Conservation (phyloP, 164 flowering plant species). For the Nelumbo lutea region DNA sequence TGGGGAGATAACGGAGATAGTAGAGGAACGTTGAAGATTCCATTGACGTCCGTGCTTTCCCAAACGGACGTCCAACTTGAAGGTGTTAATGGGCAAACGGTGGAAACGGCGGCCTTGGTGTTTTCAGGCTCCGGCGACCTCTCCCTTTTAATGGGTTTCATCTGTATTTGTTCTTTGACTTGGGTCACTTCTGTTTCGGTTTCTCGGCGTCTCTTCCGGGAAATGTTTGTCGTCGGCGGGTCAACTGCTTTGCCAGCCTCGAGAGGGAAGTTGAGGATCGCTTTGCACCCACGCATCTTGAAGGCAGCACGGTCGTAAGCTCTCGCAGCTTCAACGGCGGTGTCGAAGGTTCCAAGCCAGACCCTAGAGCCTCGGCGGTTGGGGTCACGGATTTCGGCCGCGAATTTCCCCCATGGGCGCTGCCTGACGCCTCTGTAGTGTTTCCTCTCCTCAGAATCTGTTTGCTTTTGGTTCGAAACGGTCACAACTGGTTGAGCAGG, state of each 20-base stretch:
- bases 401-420: slow-evolving; percentile 23
- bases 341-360: slow-evolving; percentile 47
- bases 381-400: slow-evolving; percentile 47
- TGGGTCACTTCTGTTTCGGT: slow-evolving; percentile 8
- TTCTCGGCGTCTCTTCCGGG: slow-evolving; percentile 17
- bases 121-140: slow-evolving; percentile 6
- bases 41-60: slow-evolving; percentile 25
- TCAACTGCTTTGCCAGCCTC: slow-evolving; percentile 18
- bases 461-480: neutral
- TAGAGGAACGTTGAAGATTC: slow-evolving; percentile 33
- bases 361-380: slow-evolving; percentile 29
- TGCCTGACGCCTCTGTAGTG: slow-evolving; percentile 37
- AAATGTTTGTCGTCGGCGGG: neutral
- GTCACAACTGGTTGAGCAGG: neutral
- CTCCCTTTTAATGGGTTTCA: slow-evolving; percentile 7
- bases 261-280: slow-evolving; percentile 48
- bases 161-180: neutral
- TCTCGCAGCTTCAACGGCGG: slow-evolving; percentile 41
- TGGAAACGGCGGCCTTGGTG: neutral
- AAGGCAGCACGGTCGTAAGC: slow-evolving; percentile 47
- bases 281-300: slow-evolving; percentile 38
- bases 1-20: slow-evolving; percentile 34
- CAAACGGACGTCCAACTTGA: slow-evolving; percentile 29
- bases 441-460: slow-evolving; percentile 14
- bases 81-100: slow-evolving; percentile 31